phyloP scores from a whole-genome alignment of 805 yeast genomes.

The Candida boleticola region DNA sequence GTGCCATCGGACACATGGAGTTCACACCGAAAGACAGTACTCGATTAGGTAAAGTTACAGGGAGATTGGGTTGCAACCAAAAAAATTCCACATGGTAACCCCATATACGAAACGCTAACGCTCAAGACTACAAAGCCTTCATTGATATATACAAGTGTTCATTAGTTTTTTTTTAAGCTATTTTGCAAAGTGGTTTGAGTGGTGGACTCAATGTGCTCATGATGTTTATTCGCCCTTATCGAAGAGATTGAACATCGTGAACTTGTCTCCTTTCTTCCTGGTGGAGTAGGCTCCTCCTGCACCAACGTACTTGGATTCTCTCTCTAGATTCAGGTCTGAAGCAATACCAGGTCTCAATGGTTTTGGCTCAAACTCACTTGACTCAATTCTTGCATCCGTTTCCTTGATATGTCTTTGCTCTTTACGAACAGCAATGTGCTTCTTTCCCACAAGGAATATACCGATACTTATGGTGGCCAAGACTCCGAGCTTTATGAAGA shows the following conservation, averaged over 20 bases:
- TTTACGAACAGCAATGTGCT: slow-evolving; percentile 31
- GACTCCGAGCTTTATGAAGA: slow-evolving; percentile 32
- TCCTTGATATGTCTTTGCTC: slow-evolving; percentile 34
- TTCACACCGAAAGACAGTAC: no score
- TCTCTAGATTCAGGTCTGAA: slow-evolving; percentile 27
- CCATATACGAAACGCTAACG: no score
- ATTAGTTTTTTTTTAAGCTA: no score
- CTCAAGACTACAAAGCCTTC: no score
- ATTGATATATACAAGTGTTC: not conserved
- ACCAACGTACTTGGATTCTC: slow-evolving; percentile 69
- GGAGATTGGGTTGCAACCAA: no score
- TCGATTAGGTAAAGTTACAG: no score
- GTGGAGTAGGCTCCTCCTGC: slow-evolving; percentile 58
- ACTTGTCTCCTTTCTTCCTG: slow-evolving; percentile 57
- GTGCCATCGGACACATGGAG: no score
- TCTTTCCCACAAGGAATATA: slow-evolving; percentile 33
- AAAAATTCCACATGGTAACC: no score
- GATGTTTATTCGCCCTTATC: slow-evolving; percentile 7
- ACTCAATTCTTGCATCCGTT: slow-evolving; percentile 34
- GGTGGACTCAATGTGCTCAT: not conserved
- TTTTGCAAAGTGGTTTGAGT: no score
- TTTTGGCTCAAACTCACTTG: slow-evolving; percentile 28
- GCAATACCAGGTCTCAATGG: slow-evolving; percentile 58
- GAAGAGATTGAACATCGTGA: slow-evolving; percentile 29
- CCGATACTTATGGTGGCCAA: slow-evolving; percentile 30